Evolutionary conservation across 306 rosid genomes (phyloP).

Genomic region (Lathyrus sativus): DNA sequence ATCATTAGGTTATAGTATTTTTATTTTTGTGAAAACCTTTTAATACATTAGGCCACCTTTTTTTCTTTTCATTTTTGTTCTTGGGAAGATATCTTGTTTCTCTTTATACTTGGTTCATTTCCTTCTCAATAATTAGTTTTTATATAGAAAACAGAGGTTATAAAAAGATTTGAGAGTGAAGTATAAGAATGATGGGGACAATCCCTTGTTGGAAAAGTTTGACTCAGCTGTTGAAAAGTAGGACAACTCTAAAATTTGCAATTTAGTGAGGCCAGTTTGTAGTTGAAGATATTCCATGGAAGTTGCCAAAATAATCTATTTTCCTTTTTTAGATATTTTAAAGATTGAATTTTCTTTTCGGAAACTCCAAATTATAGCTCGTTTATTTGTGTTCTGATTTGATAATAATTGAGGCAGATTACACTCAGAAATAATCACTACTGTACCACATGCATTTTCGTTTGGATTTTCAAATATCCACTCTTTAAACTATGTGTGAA

Average conservation of each 20-base stretch:
- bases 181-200: conserved; percentile 27
- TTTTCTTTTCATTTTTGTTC: conserved; percentile 22
- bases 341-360: conserved; percentile 13
- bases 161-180: conserved; percentile 19
- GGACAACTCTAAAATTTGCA: conserved; percentile 16
- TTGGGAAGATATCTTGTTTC: conserved; percentile 6
- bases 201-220: conserved; percentile 32
- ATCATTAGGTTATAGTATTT: conserved; percentile 1
- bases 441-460: neutral
- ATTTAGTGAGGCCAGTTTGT: conserved; percentile 21
- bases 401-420: conserved; percentile 6
- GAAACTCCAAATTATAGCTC: neutral
- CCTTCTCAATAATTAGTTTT: conserved; percentile 14
- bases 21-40: conserved; percentile 24
- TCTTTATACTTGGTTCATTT: conserved; percentile 6
- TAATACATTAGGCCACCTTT: neutral
- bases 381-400: conserved; percentile 29
- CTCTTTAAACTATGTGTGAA: neutral
- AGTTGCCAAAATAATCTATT: conserved; percentile 14
- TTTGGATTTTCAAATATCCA: conserved; percentile 32
- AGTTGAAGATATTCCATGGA: conserved; percentile 24
- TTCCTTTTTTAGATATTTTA: conserved; percentile 14
- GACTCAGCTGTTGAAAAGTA: conserved; percentile 22
- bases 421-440: conserved; percentile 3
- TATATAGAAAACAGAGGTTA: conserved; percentile 20